These are phyloP conservation scores for Suillus ampliporus DNA, from an alignment of 768 basidiomycete genomes.

Conservation along the genomic window DNA sequence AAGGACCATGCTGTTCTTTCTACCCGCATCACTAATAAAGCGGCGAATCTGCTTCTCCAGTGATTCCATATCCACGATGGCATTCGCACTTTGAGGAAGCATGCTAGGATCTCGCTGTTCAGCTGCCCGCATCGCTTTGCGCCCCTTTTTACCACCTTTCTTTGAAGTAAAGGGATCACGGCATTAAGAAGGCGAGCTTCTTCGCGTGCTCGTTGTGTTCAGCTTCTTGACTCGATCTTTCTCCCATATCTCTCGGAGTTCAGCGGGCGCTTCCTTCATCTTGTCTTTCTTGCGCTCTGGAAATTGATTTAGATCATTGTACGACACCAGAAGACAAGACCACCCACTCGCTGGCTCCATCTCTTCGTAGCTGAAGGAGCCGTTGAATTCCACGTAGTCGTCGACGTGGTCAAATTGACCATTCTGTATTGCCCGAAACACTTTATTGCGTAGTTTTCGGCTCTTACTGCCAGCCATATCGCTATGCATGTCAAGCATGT, in stretches of 20 bases:
- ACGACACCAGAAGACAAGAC: background rate
- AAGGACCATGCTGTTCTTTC: constrained; percentile 60
- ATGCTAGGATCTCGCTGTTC: constrained; percentile 52
- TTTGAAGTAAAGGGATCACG: constrained; percentile 67
- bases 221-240: constrained; percentile 82
- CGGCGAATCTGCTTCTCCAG: constrained; percentile 71
- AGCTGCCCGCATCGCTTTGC: constrained; percentile 70
- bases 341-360: constrained; percentile 56
- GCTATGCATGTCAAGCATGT: constrained; percentile 63
- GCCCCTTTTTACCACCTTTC: constrained; percentile 71
- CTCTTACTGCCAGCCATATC: constrained; percentile 50
- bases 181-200: constrained; percentile 59
- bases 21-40: constrained; percentile 66
- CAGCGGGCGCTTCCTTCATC: constrained; percentile 54
- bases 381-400: constrained; percentile 30
- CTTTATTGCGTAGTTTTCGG: constrained; percentile 55
- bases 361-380: constrained; percentile 16
- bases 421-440: constrained; percentile 65
- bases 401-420: constrained; percentile 53
- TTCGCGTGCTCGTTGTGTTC: constrained; percentile 64
- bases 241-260: constrained; percentile 75
- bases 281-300: constrained; percentile 51
- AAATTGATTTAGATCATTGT: constrained; percentile 2
- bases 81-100: constrained; percentile 43
- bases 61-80: constrained; percentile 67